Base-by-base conservation (phyloP, 257 asterid genomes). In the Solanum piurae region DNA sequence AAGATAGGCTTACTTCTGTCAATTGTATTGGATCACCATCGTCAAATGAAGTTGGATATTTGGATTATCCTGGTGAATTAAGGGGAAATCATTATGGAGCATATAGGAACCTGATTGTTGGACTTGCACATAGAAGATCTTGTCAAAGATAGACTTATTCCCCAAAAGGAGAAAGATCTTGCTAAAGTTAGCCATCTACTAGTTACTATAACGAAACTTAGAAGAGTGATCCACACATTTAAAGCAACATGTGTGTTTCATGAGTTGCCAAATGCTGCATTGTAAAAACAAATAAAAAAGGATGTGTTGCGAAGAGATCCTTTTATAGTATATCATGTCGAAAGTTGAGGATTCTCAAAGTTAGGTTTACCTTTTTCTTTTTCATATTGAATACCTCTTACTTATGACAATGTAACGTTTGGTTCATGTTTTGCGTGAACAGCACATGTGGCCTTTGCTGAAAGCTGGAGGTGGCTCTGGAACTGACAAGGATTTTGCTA, bases 391-490 rank as follows among this genome's bases (percentile, higher is more conserved):
- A 36, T 77, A 27, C 40, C 62, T 49, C 58, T 66, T 36, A 31
- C 55, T 42, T 9, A 49, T 40, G 74, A 58, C 49, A 5, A 49
- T 11, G 38, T 68, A 72, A 88, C 73, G 36, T 60, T 23, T 86
- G 49, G 9, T 76, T 87, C 38, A 38, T 85, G 89, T 86, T 92
- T 87, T 86, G 83, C 55, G 75, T 89, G 92, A 74, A 84, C 91
- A 97, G 98, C 96, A 97, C 89, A 93, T 97, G 98, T 94, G 99
- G 99, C 98, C 99, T 84, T 92, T 97, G 89, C 96, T 97, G 62
- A 97, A 92, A 92, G 93, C 87, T 66, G 98, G 99, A 89, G 98
- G 98, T 68, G 95, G 96, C 34, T 89, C 88, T 36, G 97, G 94
- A 62, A 89, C 98, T 44, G 93, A 85, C 31, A 92, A 94, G 88